These are phyloP conservation scores for Cyclaneusma minus DNA, from an alignment of 2,329 filamentous ascomycete species.

Conservation along the genomic window DNA sequence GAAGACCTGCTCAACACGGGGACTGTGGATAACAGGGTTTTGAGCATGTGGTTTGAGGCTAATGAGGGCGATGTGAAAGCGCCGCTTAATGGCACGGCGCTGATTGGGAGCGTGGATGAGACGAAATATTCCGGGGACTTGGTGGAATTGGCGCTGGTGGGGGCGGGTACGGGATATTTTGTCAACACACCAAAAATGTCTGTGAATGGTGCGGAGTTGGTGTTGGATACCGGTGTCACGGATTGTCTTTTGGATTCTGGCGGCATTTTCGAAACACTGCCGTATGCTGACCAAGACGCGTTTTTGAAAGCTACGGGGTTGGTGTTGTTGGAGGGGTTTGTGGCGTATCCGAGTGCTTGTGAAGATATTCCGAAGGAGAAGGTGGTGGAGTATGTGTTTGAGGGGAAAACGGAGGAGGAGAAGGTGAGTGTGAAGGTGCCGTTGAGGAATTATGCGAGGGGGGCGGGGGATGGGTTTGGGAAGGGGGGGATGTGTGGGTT, in stretches of 20 bases:
- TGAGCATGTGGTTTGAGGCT: constrained; percentile 21
- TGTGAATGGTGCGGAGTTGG: constrained; percentile 10
- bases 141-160: constrained; percentile 14
- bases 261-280: constrained; percentile 12
- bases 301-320: constrained; percentile 12
- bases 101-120: constrained; percentile 20
- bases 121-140: constrained; percentile 19
- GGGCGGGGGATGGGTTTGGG: constrained; percentile 6
- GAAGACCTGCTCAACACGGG: constrained; percentile 18
- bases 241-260: constrained; percentile 20
- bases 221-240: constrained; percentile 2
- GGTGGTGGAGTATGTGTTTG: constrained; percentile 14
- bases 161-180: constrained; percentile 9
- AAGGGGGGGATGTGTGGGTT: constrained; percentile 13
- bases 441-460: constrained; percentile 18
- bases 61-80: constrained; percentile 8
- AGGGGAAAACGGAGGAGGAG: constrained; percentile 9
- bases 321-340: constrained; percentile 7
- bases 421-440: constrained; percentile 16
- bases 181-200: constrained; percentile 11
- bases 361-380: constrained; percentile 15
- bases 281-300: constrained; percentile 6
- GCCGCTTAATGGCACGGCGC: constrained; percentile 13
- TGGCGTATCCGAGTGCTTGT: constrained; percentile 16
- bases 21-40: constrained; percentile 14